Evolutionary conservation across 2,329 filamentous ascomycete species (phyloP), one percentile per base, ranked within the genome.

Genomic region (Fusarium ramigenum): DNA sequence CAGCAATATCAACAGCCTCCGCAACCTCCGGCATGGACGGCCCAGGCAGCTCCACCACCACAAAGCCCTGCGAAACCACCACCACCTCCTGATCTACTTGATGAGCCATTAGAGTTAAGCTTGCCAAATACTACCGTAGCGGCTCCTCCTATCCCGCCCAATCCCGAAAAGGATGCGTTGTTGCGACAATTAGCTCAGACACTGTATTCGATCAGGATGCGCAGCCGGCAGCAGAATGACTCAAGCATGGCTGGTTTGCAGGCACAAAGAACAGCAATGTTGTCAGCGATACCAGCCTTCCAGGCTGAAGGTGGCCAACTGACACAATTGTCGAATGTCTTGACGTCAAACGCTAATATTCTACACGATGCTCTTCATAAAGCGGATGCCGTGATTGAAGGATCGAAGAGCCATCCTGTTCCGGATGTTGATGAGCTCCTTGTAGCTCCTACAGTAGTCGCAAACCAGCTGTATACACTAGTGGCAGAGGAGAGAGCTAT

Each of bases 131-230:
- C 85, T 1, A 84, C 87, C 28, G 80, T 90, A 12, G 87, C 92
- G 10, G 90, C 94, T 2, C 96, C 96, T 1, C 95, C 96, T 1
- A 94, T 98, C 37, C 96, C 96, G 0, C 95, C 95, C 0, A 99
- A 99, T 78, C 96, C 96, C 1, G 94, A 98, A 82, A 98, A 97
- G 80, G 95, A 98, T 81, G 92, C 93, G 25, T 89, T 98, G 21
- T 87, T 97, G 7, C 88, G 89, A 60, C 93, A 95, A 49, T 88
- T 98, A 36, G 94, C 92, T 40, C 86, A 88, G 63, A 89, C 91
- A 0, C 85, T 98, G 7, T 86, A 91, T 61, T 84, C 89, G 43
- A 91, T 93, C 70, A 91, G 95, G 21, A 90, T 91, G 69, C 88
- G 88, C 53, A 92, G 91, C 60, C 88, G 93, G 52, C 83, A 88